Base-by-base conservation (phyloP, 495 filamentous ascomycete species). In the Talaromyces wortmannii region DNA sequence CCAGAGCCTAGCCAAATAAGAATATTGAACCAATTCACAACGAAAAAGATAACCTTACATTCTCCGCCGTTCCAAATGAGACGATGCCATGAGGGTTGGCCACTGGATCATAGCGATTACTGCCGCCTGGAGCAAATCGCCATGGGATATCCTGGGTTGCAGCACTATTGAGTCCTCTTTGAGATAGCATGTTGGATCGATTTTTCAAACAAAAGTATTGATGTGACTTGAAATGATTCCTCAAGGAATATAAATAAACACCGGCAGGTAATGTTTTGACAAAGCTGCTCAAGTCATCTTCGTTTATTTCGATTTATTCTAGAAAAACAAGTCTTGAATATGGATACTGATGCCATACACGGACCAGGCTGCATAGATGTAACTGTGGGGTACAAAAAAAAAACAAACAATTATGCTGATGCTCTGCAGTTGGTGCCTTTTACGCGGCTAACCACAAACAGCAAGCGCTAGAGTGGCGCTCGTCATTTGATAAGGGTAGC, bases 51-150 rank as follows among this genome's bases (percentile, higher is more conserved):
- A 23, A 13, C 36, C 59, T 43, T 63, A 68, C 69, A 62, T 72
- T 69, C 48, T 70, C 67, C 30, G 67, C 69, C 57, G 67, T 55
- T 17, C 62, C 69, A 47, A 70, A 67, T 13, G 67, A 69, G 15
- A 72, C 70, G 30, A 69, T 49, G 2, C 69, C 69, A 1, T 45
- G 48, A 17, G 67, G 66, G 46, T 66, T 67, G 8, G 62, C 57
- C 23, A 65, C 57, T 18, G 56, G 58, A 47, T 72, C 57, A 54
- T 72, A 72, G 13, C 44, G 13, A 23, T 46, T 46, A n/a, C 53
- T 61, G 4, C 63, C 63, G 3, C 58, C 58, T 5, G 58, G 57
- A 12, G 61, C 62, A 46, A 66, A 72, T 31, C 66, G 61, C 64
- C 66, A 70, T 11, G 66, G 66, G 31, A 61, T 57, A 33, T 55